Evolutionary conservation across 2,329 filamentous ascomycete genomes (phyloP).

Genomic region (Cladosporium austrohemisphaericum): DNA sequence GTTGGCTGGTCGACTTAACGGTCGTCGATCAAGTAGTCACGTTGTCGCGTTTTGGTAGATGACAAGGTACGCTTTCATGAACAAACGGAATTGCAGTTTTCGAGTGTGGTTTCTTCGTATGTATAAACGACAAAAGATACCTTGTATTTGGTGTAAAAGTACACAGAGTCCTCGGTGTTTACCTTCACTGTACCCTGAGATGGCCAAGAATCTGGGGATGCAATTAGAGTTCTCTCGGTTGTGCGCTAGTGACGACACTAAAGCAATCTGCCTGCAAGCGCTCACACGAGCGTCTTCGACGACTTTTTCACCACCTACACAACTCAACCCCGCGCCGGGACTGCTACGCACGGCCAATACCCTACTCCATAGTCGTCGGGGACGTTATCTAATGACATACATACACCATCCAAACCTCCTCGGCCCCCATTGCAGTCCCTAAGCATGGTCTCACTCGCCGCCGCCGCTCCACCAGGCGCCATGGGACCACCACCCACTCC

Average conservation of each 20-base stretch:
- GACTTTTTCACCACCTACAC: conserved; percentile 4
- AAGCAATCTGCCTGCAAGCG: not conserved
- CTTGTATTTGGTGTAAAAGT: no score
- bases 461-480: conserved; percentile 21
- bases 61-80: no score
- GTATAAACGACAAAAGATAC: no score
- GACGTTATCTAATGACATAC: conserved; percentile 10
- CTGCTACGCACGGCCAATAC: not conserved
- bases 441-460: conserved; percentile 33
- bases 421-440: not conserved
- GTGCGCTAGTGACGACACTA: not conserved
- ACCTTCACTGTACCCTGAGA: no score
- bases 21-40: no score
- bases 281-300: conserved; percentile 8
- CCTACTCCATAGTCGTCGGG: conserved; percentile 1
- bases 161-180: no score
- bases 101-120: no score
- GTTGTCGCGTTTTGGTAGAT: no score
- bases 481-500: conserved; percentile 34
- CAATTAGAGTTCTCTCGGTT: not conserved
- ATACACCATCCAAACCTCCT: not conserved
- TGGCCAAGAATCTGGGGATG: conserved; percentile 1
- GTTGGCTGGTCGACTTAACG: no score
- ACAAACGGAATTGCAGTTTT: no score
- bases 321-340: not conserved